Evolutionary conservation across 169 alveolate species (phyloP).

Genomic region (Cryptosporidium sp.): DNA sequence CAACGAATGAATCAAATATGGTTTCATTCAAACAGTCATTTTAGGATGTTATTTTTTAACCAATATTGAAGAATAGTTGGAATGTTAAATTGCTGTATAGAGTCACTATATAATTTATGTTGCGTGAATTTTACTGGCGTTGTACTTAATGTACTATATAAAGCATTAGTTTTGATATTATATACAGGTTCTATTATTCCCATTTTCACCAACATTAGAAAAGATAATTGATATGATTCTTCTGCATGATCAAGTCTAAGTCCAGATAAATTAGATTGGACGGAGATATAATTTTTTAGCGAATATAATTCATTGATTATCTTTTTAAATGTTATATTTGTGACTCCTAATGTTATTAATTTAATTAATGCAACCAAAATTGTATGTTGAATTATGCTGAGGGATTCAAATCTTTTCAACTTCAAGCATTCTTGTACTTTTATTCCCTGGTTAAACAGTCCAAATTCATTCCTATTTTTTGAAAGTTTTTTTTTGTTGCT

Average conservation of each 20-base stretch:
- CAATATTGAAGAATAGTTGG: constrained; percentile 66
- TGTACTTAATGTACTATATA: neutral
- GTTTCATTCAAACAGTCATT: constrained; percentile 2
- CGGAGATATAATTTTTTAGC: constrained; percentile 3
- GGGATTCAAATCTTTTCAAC: constrained; percentile 17
- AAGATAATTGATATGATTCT: constrained; percentile 46
- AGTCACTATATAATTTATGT: constrained; percentile 19
- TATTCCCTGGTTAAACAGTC: constrained; percentile 10
- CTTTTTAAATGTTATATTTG: constrained; percentile 36
- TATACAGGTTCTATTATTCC: constrained; percentile 64
- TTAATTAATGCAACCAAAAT: constrained; percentile 35
- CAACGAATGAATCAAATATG: constrained; percentile 30
- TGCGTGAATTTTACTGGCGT: constrained; percentile 53
- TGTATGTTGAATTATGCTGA: constrained; percentile 58
- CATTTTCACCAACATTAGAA: constrained; percentile 37
- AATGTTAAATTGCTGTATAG: constrained; percentile 22
- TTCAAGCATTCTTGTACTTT: neutral
- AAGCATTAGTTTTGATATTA: neutral
- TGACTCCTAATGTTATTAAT: constrained; percentile 21
- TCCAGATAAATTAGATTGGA: constrained; percentile 36
- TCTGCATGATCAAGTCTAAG: constrained; percentile 46
- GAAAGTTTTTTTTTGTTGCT: neutral
- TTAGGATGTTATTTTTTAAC: constrained; percentile 45
- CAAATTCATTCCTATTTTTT: constrained; percentile 6
- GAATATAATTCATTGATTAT: constrained; percentile 33